Evolutionary conservation across 257 asterid genomes (phyloP).

Genomic region (Solanum arcanum): DNA sequence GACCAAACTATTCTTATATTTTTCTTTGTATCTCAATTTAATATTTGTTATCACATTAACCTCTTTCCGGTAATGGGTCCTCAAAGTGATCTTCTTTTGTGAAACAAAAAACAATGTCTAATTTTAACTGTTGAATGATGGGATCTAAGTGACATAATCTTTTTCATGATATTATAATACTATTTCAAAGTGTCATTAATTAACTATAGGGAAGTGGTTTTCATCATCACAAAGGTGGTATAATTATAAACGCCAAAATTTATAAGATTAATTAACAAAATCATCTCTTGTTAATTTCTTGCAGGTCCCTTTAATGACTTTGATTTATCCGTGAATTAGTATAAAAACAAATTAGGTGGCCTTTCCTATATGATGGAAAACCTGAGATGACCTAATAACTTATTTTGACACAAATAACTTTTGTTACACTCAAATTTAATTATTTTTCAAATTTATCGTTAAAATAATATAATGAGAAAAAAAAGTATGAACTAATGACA

Average conservation of each 20-base stretch:
- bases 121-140: conserved; percentile 1
- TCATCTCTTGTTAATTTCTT: not conserved
- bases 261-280: not conserved
- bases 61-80: not conserved
- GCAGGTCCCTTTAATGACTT: not conserved
- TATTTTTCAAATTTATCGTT: not conserved
- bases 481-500: not conserved
- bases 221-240: not conserved
- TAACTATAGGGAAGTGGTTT: not conserved
- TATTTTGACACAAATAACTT: too few species aligned
- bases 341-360: not conserved
- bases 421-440: not conserved
- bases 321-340: not conserved
- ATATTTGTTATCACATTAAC: not conserved
- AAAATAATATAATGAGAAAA: not conserved
- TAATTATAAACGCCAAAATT: not conserved
- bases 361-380: not conserved
- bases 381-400: not conserved
- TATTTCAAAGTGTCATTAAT: not conserved
- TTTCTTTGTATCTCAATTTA: not conserved
- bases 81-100: not conserved
- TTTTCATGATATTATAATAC: not conserved
- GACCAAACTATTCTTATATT: not conserved
- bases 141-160: conserved; percentile 12
- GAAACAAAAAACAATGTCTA: not conserved